Evolutionary conservation across 2,329 filamentous ascomycete genomes (phyloP).

Genomic region (Pyrenophora teres): DNA sequence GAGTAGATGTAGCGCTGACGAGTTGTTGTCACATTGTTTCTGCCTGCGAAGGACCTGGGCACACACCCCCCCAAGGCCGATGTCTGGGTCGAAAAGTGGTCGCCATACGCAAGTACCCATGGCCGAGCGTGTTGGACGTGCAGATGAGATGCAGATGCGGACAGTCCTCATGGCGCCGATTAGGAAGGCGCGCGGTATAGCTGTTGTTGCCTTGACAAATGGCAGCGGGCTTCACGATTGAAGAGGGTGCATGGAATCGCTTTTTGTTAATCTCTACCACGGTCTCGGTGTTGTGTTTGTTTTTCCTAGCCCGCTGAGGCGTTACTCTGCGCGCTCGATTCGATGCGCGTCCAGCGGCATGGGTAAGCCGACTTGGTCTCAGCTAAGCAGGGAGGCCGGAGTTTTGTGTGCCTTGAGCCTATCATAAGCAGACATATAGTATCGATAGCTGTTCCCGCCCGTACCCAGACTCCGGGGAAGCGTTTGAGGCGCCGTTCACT

Average conservation of each 20-base stretch:
- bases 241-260: neutral
- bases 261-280: slow-evolving; percentile 3
- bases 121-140: slow-evolving; percentile 19
- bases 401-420: slow-evolving; percentile 19
- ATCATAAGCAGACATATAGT: slow-evolving; percentile 13
- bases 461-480: slow-evolving; percentile 29
- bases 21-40: slow-evolving; percentile 24
- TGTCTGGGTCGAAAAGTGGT: slow-evolving; percentile 17
- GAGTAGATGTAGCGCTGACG: slow-evolving; percentile 27
- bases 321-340: slow-evolving; percentile 2
- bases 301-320: slow-evolving; percentile 12
- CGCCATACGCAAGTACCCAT: slow-evolving; percentile 16
- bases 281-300: slow-evolving; percentile 7
- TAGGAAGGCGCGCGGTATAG: slow-evolving; percentile 20
- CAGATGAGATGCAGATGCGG: slow-evolving; percentile 17
- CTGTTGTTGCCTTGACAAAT: slow-evolving; percentile 19
- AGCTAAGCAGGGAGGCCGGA: slow-evolving; percentile 11
- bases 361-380: slow-evolving; percentile 9
- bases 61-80: slow-evolving; percentile 15
- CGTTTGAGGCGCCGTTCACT: slow-evolving; percentile 20
- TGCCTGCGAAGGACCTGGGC: slow-evolving; percentile 23
- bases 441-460: slow-evolving; percentile 14
- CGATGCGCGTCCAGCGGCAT: slow-evolving; percentile 1
- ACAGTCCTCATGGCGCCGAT: slow-evolving; percentile 19
- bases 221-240: neutral